Percentiles rank a stretch among this genome's conserved stretches.
Evolutionary conservation across 176 grass and related monocot species (phyloP).

Genomic region (Oropetium thomaeum): DNA sequence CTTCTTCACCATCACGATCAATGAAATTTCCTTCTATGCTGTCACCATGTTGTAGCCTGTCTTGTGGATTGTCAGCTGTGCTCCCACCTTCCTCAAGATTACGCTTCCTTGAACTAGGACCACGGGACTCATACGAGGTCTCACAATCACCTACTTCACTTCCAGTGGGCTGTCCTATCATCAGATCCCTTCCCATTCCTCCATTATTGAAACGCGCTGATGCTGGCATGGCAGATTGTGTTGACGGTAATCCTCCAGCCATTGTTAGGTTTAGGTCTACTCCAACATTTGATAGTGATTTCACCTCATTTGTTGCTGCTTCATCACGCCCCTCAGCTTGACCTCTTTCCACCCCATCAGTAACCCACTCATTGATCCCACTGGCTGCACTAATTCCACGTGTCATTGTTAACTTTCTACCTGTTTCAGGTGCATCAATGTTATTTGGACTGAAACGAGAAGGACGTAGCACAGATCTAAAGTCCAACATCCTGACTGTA

Average conservation of each 20-base stretch:
- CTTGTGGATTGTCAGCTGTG: conserved; percentile 87
- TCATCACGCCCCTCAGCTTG: conserved; percentile 69
- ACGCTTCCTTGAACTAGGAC: conserved; percentile 87
- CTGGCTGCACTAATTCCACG: conserved; percentile 82
- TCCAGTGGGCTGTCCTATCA: conserved; percentile 92
- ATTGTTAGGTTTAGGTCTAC: conserved; percentile 94
- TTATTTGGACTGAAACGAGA: conserved; percentile 62
- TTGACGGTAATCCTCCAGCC: conserved; percentile 74
- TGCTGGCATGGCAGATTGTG: conserved; percentile 43
- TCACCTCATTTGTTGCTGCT: conserved; percentile 64
- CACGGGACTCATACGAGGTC: conserved; percentile 84
- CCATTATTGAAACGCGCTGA: conserved; percentile 51
- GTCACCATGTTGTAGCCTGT: conserved; percentile 66
- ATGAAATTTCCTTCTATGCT: conserved; percentile 94
- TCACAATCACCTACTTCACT: conserved; percentile 98
- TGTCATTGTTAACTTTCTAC: conserved; percentile 59
- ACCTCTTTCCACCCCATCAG: conserved; percentile 55
- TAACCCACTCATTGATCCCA: conserved; percentile 84
- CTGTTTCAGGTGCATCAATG: conserved; percentile 58
- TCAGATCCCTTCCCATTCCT: conserved; percentile 89
- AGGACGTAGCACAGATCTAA: conserved; percentile 60
- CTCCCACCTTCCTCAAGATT: conserved; percentile 96
- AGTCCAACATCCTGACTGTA: conserved; percentile 81
- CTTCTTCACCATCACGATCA: conserved; percentile 89
- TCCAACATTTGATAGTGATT: conserved; percentile 68